Evolutionary conservation across 2,329 filamentous ascomycete genomes (phyloP).

Genomic region (Sporothrix inflata): DNA sequence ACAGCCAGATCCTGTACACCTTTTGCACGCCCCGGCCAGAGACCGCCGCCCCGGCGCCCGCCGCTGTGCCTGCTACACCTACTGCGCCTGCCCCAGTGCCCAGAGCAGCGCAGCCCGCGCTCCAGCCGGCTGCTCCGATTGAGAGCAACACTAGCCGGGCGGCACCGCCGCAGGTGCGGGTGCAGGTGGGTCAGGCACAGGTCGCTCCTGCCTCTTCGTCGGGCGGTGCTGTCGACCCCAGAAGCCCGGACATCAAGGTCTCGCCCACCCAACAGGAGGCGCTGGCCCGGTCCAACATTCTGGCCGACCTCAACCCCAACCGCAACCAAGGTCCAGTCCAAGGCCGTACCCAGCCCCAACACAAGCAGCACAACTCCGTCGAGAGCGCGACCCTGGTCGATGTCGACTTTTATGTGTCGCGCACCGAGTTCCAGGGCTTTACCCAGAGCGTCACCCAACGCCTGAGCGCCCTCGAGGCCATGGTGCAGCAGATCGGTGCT

Average conservation of each 20-base stretch:
- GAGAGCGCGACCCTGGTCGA: constrained; percentile 7
- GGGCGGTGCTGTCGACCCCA: background rate
- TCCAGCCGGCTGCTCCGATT: constrained; percentile 8
- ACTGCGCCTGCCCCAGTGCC: background rate
- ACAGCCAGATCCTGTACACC: constrained; percentile 36
- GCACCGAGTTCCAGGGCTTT: constrained; percentile 23
- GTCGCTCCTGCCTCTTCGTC: background rate
- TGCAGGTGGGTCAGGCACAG: background rate
- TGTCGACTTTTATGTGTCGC: constrained; percentile 11
- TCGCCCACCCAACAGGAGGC: constrained; percentile 17
- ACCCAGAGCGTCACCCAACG: constrained; percentile 10
- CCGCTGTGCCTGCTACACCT: background rate
- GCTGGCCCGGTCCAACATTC: background rate
- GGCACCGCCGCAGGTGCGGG: background rate
- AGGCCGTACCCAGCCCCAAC: background rate
- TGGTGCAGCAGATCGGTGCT: background rate
- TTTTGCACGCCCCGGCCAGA: constrained; percentile 32
- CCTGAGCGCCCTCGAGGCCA: constrained; percentile 6
- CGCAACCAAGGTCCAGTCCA: background rate
- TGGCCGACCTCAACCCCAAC: background rate
- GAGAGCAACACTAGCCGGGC: background rate
- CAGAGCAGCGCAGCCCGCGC: background rate
- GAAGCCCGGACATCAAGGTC: constrained; percentile 17
- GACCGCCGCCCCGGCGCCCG: background rate
- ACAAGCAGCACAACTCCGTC: background rate